Evolutionary conservation across 352 stramenopile species (phyloP), one percentile per base, ranked within the genome.

Genomic region (Pythium folliculosum): DNA sequence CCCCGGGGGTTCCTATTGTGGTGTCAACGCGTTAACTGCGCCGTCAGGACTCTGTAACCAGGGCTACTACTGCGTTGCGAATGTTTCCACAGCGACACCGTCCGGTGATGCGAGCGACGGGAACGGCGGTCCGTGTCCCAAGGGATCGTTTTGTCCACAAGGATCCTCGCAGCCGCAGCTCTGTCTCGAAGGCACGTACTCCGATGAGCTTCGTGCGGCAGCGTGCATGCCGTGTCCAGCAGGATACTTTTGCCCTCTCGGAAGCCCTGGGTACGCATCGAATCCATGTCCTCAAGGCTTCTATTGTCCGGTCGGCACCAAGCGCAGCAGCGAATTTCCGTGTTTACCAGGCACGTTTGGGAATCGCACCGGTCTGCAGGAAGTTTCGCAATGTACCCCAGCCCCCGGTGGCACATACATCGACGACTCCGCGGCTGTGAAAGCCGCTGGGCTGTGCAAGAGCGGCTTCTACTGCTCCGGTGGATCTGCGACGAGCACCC

Each of bases 391-490:
- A 22, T 97, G 90, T 35, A 90, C 76, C 3, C 76, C 73, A 44
- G 82, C 86, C 1, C 86, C 86, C 30, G 84, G 82, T 37, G 86
- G 84, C 1, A 92, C 80, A 61, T 94, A 80, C 49, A 75, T 90
- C 4, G 75, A 90, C 51, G 58, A 32, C 7, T 86, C 76, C 43
- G 86, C 74, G 3, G 70, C 84, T 6, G 75, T 77, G 5, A 60
- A 88, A 56, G 75, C 81, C 0, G 81, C 58, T 0, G 86, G 84
- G 0, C 59, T 65, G 3, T 98, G 91, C 47, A 77, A 75, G n/a
- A 89, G 81, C 35, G 91, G 91, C 0, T 96, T 89, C 43, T 97
- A 96, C 58, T 97, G 88, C 55, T 84, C 76, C 0, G 78, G 84
- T 35, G 82, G 84, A 17, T 89, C 84, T 6, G n/a, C 63, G 1